These are phyloP conservation scores for Calonectria honghensis DNA, from an alignment of 2,329 filamentous ascomycete genomes.

Conservation along the genomic window DNA sequence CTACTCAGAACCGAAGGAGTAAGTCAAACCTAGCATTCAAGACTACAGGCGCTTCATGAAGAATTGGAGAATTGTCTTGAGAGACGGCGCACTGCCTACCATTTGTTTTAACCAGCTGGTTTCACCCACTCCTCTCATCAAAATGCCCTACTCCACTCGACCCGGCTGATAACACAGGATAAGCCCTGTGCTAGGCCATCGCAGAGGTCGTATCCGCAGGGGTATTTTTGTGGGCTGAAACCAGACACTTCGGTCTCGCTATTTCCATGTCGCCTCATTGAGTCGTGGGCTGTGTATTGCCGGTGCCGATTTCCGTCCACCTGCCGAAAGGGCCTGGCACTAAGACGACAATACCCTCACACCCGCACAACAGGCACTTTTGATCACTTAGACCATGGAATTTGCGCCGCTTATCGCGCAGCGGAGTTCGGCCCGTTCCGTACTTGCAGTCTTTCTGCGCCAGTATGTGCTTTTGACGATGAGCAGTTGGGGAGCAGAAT, in stretches of 20 bases:
- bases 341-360: background rate
- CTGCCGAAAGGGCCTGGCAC: constrained; percentile 23
- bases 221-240: constrained; percentile 6
- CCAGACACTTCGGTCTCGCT: background rate
- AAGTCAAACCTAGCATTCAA: background rate
- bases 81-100: no score
- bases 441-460: background rate
- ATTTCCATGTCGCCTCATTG: constrained; percentile 18
- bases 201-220: background rate
- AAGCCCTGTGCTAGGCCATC: background rate
- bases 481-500: background rate
- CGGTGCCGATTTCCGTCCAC: constrained; percentile 34
- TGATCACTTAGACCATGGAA: constrained; percentile 6
- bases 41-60: background rate
- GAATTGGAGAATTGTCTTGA: no score
- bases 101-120: background rate
- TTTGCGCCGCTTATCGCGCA: background rate
- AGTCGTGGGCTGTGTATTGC: constrained; percentile 5
- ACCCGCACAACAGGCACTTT: constrained; percentile 28
- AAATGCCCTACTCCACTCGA: background rate
- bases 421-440: background rate
- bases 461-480: background rate
- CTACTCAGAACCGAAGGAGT: background rate
- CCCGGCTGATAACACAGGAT: background rate
- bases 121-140: no score